phyloP scores from a whole-genome alignment of 208 protist species.

The Jaenimonas drosophilae region DNA sequence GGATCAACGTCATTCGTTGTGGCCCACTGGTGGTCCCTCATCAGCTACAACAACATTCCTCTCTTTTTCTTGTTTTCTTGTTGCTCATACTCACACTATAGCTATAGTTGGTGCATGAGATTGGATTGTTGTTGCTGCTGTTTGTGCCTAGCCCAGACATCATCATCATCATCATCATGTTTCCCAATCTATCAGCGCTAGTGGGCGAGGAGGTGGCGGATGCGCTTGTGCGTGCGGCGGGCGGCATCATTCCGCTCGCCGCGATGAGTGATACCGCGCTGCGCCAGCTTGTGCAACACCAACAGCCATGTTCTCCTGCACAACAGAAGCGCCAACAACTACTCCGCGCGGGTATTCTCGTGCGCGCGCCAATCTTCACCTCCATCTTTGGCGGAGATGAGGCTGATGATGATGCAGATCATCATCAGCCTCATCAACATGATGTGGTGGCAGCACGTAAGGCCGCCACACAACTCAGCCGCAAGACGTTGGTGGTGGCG shows the following conservation, averaged over 20 bases:
- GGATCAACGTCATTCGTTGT: too few relatives aligned
- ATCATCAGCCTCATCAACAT: too few relatives aligned
- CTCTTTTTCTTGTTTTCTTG: constrained; percentile 2
- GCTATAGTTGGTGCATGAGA: not conserved
- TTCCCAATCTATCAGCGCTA: constrained; percentile 50
- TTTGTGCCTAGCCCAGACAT: not conserved
- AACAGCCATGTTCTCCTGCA: constrained; percentile 1
- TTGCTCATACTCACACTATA: not conserved
- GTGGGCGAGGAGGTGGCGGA: constrained; percentile 28
- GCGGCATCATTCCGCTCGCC: constrained; percentile 40
- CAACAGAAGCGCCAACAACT: constrained; percentile 17
- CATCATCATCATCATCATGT: constrained; percentile 5
- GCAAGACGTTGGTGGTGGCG: constrained; percentile 43
- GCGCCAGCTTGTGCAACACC: constrained; percentile 18
- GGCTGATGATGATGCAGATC: constrained; percentile 16
- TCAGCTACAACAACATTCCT: too few relatives aligned
- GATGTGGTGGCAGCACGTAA: constrained; percentile 58
- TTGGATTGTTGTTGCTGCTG: constrained; percentile 2
- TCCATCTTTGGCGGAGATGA: constrained; percentile 52
- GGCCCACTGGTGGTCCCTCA: too few relatives aligned
- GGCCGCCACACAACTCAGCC: constrained; percentile 39
- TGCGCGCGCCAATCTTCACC: constrained; percentile 45
- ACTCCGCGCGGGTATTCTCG: constrained; percentile 44
- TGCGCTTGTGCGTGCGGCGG: constrained; percentile 33
- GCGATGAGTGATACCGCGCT: constrained; percentile 52